These are phyloP conservation scores for Mortierella sp. DNA, from an alignment of 371 early-diverging fungal genomes.

Conservation along the genomic window DNA sequence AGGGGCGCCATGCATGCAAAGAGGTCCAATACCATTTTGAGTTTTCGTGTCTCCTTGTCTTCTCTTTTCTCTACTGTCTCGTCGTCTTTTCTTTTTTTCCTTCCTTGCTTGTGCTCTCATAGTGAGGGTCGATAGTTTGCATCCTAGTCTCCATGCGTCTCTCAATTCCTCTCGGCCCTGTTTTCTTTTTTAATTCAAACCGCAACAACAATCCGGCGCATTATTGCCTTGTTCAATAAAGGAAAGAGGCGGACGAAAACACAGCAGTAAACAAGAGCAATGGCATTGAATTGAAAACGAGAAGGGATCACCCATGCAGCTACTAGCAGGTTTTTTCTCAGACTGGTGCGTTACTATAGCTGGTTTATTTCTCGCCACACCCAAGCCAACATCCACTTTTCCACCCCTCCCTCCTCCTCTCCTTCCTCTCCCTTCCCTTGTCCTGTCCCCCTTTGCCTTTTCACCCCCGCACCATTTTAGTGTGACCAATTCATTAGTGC, in stretches of 20 bases:
- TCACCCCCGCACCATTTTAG: constrained; percentile 10
- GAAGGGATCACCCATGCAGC: background rate
- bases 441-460: background rate
- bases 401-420: background rate
- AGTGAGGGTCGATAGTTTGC: background rate
- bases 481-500: background rate
- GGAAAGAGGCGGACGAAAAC: background rate
- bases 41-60: background rate
- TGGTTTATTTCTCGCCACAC: background rate
- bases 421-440: background rate
- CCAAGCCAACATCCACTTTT: background rate
- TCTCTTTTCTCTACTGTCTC: background rate
- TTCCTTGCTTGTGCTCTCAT: background rate
- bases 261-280: background rate
- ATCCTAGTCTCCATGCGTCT: background rate
- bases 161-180: background rate
- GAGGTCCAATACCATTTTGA: background rate
- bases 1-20: background rate
- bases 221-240: background rate
- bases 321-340: constrained; percentile 1
- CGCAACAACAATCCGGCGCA: background rate
- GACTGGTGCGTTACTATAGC: background rate
- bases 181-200: background rate
- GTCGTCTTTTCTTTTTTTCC: background rate
- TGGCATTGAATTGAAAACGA: background rate